Percentiles rank a stretch among this genome's conserved stretches.
Conservation (phyloP, 495 filamentous ascomycete genomes). For the Neurospora intermedia region DNA sequence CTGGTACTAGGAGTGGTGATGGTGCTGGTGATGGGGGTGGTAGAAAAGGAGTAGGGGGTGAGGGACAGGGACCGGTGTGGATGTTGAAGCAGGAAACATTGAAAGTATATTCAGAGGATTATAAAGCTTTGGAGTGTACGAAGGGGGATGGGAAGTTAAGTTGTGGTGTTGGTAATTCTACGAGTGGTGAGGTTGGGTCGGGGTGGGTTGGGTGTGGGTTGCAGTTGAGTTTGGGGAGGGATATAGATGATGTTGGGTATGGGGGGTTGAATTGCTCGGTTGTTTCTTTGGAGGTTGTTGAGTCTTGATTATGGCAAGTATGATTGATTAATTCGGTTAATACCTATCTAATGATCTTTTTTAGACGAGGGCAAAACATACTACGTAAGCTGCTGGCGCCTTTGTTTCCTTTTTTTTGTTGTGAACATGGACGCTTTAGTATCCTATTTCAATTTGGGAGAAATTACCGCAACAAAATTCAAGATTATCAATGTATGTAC, state of each 20-base stretch:
- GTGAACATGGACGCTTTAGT: no score
- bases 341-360: no score
- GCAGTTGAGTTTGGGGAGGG: constrained; percentile 5
- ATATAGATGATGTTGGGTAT: neutral
- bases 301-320: neutral
- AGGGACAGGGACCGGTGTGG: neutral
- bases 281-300: constrained; percentile 2
- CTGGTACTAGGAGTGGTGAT: neutral
- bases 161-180: constrained; percentile 1
- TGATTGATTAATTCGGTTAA: neutral
- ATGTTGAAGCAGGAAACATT: neutral
- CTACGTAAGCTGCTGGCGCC: no score
- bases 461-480: no score
- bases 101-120: neutral
- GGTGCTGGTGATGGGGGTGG: neutral
- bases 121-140: constrained; percentile 7
- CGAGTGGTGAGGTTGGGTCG: neutral
- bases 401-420: no score
- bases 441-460: no score
- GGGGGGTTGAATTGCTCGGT: constrained; percentile 5
- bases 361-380: no score
- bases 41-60: neutral
- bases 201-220: constrained; percentile 12
- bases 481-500: no score
- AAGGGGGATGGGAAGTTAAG: neutral